Evolutionary conservation across 1,284 basidiomycete genomes (phyloP).

Genomic region (Vanrija sp.): DNA sequence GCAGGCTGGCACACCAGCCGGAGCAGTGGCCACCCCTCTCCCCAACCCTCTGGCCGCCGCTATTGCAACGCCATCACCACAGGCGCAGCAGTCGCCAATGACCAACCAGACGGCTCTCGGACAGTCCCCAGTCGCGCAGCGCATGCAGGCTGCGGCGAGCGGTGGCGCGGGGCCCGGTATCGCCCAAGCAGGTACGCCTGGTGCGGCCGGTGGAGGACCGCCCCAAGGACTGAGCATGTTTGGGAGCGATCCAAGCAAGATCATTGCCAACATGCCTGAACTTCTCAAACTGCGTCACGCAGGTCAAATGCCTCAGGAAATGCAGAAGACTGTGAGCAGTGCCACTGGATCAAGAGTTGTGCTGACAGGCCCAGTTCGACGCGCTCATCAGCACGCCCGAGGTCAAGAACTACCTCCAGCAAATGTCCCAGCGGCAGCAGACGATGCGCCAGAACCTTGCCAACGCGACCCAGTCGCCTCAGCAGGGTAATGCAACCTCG

Average conservation of each 20-base stretch:
- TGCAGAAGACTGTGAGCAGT: constrained; percentile 14
- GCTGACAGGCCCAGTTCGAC: constrained; percentile 15
- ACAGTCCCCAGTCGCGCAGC: constrained; percentile 14
- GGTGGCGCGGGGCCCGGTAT: constrained; percentile 13
- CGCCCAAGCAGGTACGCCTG: constrained; percentile 6
- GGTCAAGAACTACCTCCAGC: constrained; percentile 14
- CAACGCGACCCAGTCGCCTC: constrained; percentile 1
- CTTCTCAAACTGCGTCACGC: constrained; percentile 17
- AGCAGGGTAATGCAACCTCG: constrained; percentile 4
- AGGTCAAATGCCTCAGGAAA: constrained; percentile 14
- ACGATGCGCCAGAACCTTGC: constrained; percentile 11
- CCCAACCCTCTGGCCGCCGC: constrained; percentile 3
- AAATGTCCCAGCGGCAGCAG: constrained; percentile 11
- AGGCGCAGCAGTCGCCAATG: constrained; percentile 14
- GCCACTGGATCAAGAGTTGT: neutral
- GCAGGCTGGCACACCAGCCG: neutral
- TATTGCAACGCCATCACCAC: constrained; percentile 15
- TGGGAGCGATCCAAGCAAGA: constrained; percentile 10
- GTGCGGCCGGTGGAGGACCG: neutral
- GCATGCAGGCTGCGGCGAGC: constrained; percentile 18
- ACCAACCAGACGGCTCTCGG: constrained; percentile 11
- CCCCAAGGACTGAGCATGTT: constrained; percentile 7
- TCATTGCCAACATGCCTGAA: constrained; percentile 16
- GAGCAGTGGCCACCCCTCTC: constrained; percentile 11
- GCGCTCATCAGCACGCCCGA: constrained; percentile 13